Evolutionary conservation across 2,329 filamentous ascomycete genomes (phyloP), one percentile per base, ranked within the genome.

Genomic region (Penicillium psychrosexuale): DNA sequence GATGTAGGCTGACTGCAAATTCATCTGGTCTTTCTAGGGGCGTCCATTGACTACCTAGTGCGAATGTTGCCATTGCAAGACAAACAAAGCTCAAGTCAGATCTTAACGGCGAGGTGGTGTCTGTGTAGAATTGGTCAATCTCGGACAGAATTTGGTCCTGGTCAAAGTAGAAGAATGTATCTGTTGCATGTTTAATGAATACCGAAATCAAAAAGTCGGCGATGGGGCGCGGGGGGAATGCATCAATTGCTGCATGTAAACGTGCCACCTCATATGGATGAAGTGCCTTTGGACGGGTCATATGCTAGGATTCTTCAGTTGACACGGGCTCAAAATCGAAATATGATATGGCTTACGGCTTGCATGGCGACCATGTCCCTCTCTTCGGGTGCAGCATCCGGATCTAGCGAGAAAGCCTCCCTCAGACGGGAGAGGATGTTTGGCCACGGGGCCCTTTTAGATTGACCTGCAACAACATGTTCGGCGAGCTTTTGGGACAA

Each of bases 21-120:
- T 17, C 56, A 4, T 64, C 61, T 0, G 68, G 67, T 40, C 58
- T 61, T 33, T 68, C 68, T 6, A 74, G 53, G 0, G 63, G 59
- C 1, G 70, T 70, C 66, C 69, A 73, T 30, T 74, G 72, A 31
- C 71, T 72, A 0, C 69, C 70, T 6, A 73, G 53, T 0, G 70
- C 71, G 17, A 63, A 60, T 11, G 47, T 46, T 22, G 59, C 59
- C 47, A 63, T 47, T 15, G 43, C 55, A 17, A 63, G 47, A 42
- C 61, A 60, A 1, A 63, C 45, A 45, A 63, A 63, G 19, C 49
- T 52, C n/a, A 53, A 37, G 31, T 63, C 57, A 17, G 37, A 51
- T 13, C 60, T 54, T 36, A 62, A 34, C 5, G 51, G 22, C 3
- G 56, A 62, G 7, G 5, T 34, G 5, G 39, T 7, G 22, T 61